Percentiles rank a stretch among this genome's conserved stretches.
Evolutionary conservation across 2,329 filamentous ascomycete genomes (phyloP).

Genomic region (Colletotrichum siamense): DNA sequence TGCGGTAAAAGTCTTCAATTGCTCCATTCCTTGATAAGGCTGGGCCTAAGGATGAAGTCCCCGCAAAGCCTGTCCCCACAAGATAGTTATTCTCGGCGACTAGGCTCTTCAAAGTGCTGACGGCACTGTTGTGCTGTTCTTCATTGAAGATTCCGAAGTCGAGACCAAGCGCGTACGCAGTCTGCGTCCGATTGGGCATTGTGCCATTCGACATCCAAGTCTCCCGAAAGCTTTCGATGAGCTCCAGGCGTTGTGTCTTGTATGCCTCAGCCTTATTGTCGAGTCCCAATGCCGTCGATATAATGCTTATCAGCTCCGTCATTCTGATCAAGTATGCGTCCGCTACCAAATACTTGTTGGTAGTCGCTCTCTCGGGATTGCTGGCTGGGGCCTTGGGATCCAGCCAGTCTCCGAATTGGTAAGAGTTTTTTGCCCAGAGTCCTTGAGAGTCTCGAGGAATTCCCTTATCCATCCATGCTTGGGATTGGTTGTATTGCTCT

Average conservation of each 20-base stretch:
- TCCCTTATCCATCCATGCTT: conserved; percentile 42
- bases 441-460: conserved; percentile 27
- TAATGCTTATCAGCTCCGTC: conserved; percentile 39
- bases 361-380: conserved; percentile 42
- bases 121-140: conserved; percentile 21
- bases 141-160: conserved; percentile 39
- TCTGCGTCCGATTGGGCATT: conserved; percentile 43
- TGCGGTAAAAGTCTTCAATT: conserved; percentile 44
- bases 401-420: conserved; percentile 49
- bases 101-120: conserved; percentile 13
- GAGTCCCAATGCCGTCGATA: conserved; percentile 36
- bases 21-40: conserved; percentile 33
- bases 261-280: conserved; percentile 28
- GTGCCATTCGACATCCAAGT: conserved; percentile 35
- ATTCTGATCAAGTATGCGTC: conserved; percentile 53
- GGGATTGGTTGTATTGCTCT: conserved; percentile 44
- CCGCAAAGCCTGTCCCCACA: conserved; percentile 45
- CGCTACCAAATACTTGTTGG: conserved; percentile 44
- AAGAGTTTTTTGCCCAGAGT: not conserved
- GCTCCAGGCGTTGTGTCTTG: conserved; percentile 16
- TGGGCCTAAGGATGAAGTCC: conserved; percentile 42
- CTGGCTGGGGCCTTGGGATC: conserved; percentile 49
- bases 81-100: not conserved
- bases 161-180: conserved; percentile 40
- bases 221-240: conserved; percentile 33